Base-by-base conservation (phyloP, 2,329 filamentous ascomycete species). In the Exophiala bonariae region DNA sequence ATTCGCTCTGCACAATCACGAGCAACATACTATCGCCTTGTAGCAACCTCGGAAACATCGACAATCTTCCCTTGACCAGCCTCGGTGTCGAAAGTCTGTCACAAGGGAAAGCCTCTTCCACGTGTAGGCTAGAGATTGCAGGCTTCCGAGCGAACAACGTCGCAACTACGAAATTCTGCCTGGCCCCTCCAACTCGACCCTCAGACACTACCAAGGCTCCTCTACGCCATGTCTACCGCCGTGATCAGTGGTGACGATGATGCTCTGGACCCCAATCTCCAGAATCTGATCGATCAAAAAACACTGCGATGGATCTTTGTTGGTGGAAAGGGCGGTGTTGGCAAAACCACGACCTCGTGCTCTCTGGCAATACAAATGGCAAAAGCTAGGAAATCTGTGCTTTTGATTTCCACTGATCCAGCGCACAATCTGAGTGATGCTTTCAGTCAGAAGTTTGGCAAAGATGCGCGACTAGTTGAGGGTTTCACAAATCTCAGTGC, bases 291-390 rank as follows among this genome's bases (percentile, higher is more conserved):
- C 63, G 89, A 95, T 76, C 93, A 99, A 72, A 89, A 90, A 71
- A 86, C 88, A 26, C 84, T 99, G 46, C 89, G 93, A 67, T 99
- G 93, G 93, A 95, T 99, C 72, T 99, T 99, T 64, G 93, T 99
- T 51, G 93, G 93, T 63, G 93, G 93, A 59, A 99, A 99, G 74
- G 93, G 93, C 64, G 93, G 93, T 67, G 93, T 99, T 36, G 93
- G 93, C 69, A 99, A 99, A 78, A 99, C 93, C 20, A 99, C 93
- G n/a, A 99, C 93, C 13, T 97, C 92, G 6, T 99, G 93, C 74
- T 96, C 92, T 8, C 86, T 99, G 57, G 93, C 93, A 56, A 97
- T 99, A 67, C 93, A 99, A 73, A 88, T 99, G 57, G 90, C 93
- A 62, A 90, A 87, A 71, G 89, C 90, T 61, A 89, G 93, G 72